A percentile compares a stretch with the other conserved stretches of the same genome.
These are phyloP conservation scores for Gynochthodes officinalis DNA, from an alignment of 257 asterid species.

Conservation along the genomic window DNA sequence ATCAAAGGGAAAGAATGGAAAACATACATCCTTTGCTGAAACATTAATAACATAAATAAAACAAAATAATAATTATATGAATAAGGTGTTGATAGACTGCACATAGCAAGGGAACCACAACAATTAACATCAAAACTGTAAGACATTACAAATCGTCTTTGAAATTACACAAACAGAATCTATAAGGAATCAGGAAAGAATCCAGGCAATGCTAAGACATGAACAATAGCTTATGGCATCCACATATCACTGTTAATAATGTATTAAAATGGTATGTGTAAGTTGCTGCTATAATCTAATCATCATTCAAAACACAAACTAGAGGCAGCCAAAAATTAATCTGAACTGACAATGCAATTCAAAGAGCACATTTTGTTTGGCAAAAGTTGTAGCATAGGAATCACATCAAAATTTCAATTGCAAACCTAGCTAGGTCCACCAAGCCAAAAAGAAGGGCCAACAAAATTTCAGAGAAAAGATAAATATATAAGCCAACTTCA, in stretches of 20 bases:
- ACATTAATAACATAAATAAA: neutral
- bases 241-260: neutral
- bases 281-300: neutral
- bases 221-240: neutral
- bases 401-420: neutral
- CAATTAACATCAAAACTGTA: neutral
- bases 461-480: neutral
- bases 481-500: neutral
- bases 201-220: neutral
- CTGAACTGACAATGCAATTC: neutral
- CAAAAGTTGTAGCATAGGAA: neutral
- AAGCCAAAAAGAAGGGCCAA: neutral
- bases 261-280: neutral
- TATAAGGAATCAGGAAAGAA: neutral
- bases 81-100: neutral
- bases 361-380: neutral
- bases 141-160: neutral
- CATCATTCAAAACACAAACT: neutral
- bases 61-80: neutral
- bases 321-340: neutral
- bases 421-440: neutral
- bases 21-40: conserved; percentile 12
- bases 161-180: neutral
- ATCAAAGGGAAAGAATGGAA: conserved; percentile 27
- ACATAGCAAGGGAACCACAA: neutral